Evolutionary conservation across 768 basidiomycete species (phyloP), one percentile per base, ranked within the genome.

Genomic region (Termitomyces sp.): DNA sequence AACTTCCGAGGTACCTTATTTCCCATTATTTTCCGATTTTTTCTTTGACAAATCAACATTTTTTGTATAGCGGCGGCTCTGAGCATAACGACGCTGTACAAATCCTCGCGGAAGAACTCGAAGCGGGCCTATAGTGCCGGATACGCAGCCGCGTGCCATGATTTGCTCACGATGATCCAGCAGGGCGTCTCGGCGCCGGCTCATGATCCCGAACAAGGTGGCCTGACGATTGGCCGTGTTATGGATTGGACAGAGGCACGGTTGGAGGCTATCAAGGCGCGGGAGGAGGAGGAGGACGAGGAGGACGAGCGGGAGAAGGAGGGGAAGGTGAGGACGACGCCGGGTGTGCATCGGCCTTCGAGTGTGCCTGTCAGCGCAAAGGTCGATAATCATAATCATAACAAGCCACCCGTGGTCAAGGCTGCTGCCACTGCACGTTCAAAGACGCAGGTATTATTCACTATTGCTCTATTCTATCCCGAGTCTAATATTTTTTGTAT

Each of bases 241-340:
- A 83, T 92, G 85, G 90, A 92, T 64, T 92, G 89, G 86, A 82
- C 87, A 59, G 91, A 93, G 66, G 90, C 89, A 0, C 75, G 91
- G 56, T 70, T 91, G 42, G 90, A 92, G 23, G 90, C 89, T 0
- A 82, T 92, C 56, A 84, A 79, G 62, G 77, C 83, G 1, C 77
- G 84, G 43, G 87, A 90, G 53, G 90, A 92, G 53, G 91, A 91
- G 65, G 90, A 91, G 59, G 89, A 89, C 31, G 89, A 91, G 66
- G 90, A 90, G 56, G 87, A 90, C 59, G 87, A 89, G 60, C 74
- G 79, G 45, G 86, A 88, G 65, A 78, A 75, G 63, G 83, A 80
- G 57, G 73, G 68, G 62, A 81, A 81, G 60, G n/a, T n/a, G n/a
- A n/a, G n/a, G n/a, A n/a, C n/a, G n/a, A n/a, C n/a, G n/a, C n/a